phyloP scores from a whole-genome alignment of 495 filamentous ascomycete genomes.

The Rhypophila decipiens region DNA sequence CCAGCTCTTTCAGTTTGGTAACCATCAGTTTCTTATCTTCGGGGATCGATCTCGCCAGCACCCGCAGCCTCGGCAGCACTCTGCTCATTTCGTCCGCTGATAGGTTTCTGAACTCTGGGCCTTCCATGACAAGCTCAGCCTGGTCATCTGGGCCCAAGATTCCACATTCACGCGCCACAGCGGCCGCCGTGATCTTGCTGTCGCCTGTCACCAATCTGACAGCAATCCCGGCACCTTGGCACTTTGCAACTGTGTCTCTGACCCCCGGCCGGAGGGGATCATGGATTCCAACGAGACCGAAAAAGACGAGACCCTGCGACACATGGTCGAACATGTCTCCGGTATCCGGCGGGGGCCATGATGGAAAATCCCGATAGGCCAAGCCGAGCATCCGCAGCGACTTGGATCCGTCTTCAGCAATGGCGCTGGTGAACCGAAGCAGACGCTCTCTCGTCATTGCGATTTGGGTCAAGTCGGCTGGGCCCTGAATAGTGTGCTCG shows the following conservation, averaged over 20 bases:
- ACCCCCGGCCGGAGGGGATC: conserved; percentile 74
- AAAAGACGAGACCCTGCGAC: conserved; percentile 59
- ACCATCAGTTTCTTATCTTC: conserved; percentile 82
- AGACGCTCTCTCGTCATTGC: conserved; percentile 45
- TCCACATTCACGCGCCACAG: conserved; percentile 78
- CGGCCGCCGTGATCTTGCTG: conserved; percentile 77
- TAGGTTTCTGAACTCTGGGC: conserved; percentile 71
- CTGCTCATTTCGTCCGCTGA: conserved; percentile 58
- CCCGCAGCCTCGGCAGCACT: conserved; percentile 68
- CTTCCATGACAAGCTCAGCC: conserved; percentile 82
- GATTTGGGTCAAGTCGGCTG: conserved; percentile 10
- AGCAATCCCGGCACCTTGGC: conserved; percentile 71
- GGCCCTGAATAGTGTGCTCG: conserved; percentile 49
- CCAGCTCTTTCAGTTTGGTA: conserved; percentile 69
- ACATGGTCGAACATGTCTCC: conserved; percentile 57
- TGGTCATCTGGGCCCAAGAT: conserved; percentile 71
- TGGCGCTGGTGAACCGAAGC: conserved; percentile 48
- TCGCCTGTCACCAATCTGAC: conserved; percentile 93
- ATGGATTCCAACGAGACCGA: conserved; percentile 70
- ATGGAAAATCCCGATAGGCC: conserved; percentile 65
- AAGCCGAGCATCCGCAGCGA: conserved; percentile 73
- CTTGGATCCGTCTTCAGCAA: conserved; percentile 59
- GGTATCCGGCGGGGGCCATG: conserved; percentile 63
- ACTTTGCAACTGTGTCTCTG: conserved; percentile 65
- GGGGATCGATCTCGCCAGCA: conserved; percentile 78